phyloP scores from a whole-genome alignment of 1,139 yeast genomes.

The Ashbya aceris region DNA sequence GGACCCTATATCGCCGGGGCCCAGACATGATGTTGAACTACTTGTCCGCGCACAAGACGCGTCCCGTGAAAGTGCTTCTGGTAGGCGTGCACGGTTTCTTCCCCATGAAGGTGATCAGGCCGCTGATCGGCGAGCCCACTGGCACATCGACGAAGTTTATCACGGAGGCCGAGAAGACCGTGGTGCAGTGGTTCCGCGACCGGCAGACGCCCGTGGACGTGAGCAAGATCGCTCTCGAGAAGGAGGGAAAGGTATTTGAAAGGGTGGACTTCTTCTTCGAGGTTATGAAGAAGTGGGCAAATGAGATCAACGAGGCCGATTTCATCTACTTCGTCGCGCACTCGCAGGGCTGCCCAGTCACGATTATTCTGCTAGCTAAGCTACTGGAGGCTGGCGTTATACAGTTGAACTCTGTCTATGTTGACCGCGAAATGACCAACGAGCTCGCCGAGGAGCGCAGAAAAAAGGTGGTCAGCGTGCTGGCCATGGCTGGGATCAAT shows the following conservation, averaged over 20 bases:
- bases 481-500: conserved; percentile 94
- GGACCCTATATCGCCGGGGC: conserved; percentile 17
- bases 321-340: conserved; percentile 84
- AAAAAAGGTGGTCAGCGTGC: conserved; percentile 52
- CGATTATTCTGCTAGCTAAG: conserved; percentile 65
- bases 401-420: conserved; percentile 21
- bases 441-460: conserved; percentile 22
- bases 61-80: conserved; percentile 37
- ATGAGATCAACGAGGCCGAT: conserved; percentile 68
- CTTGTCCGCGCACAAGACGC: conserved; percentile 15
- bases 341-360: conserved; percentile 93
- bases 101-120: conserved; percentile 77
- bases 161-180: conserved; percentile 72
- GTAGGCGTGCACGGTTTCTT: conserved; percentile 95
- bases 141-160: conserved; percentile 87
- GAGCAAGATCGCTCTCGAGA: conserved; percentile 86
- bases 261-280: conserved; percentile 75
- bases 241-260: conserved; percentile 82
- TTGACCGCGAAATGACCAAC: conserved; percentile 2
- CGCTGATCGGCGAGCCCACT: conserved; percentile 84
- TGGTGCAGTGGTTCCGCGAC: conserved; percentile 62
- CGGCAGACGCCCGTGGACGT: conserved; percentile 47
- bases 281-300: conserved; percentile 59
- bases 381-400: conserved; percentile 64
- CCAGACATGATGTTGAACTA: conserved; percentile 15